Conservation (phyloP, 768 basidiomycete species). For the Auriscalpium microsporum region DNA sequence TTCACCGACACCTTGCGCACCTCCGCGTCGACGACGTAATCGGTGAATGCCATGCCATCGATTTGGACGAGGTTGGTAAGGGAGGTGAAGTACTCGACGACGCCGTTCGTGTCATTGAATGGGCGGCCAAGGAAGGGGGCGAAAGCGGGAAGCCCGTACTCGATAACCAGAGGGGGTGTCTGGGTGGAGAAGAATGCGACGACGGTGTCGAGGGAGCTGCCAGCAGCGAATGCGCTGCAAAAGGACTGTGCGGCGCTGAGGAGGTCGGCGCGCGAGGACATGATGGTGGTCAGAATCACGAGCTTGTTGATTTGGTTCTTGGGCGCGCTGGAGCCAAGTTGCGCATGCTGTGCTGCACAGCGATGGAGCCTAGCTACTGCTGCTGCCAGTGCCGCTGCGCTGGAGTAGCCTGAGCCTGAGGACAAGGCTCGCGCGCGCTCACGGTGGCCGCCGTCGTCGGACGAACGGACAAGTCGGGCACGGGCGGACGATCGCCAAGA, state of each 20-base stretch:
- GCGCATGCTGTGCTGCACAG: too few relatives aligned
- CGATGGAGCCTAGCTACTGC: too few relatives aligned
- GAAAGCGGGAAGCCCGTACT: slow-evolving; percentile 45
- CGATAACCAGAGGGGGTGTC: slow-evolving; percentile 35
- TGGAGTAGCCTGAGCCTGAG: too few relatives aligned
- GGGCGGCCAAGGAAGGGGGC: slow-evolving; percentile 53
- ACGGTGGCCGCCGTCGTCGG: background rate
- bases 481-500: background rate
- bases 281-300: too few relatives aligned
- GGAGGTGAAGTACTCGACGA: slow-evolving; percentile 41
- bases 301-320: too few relatives aligned
- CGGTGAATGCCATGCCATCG: slow-evolving; percentile 44
- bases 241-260: slow-evolving; percentile 37
- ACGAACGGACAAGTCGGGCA: background rate
- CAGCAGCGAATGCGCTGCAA: slow-evolving; percentile 43
- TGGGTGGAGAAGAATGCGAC: slow-evolving; percentile 44
- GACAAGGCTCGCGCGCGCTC: too few relatives aligned
- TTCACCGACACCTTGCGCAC: slow-evolving; percentile 44
- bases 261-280: slow-evolving; percentile 26
- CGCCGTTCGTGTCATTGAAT: slow-evolving; percentile 36
- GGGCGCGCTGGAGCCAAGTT: too few relatives aligned
- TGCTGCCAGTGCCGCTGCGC: too few relatives aligned
- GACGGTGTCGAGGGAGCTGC: slow-evolving; percentile 33
- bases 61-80: slow-evolving; percentile 40
- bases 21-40: slow-evolving; percentile 46